Evolutionary conservation across 2,329 filamentous ascomycete genomes (phyloP).

Genomic region (Emergomyces pasteurianus): DNA sequence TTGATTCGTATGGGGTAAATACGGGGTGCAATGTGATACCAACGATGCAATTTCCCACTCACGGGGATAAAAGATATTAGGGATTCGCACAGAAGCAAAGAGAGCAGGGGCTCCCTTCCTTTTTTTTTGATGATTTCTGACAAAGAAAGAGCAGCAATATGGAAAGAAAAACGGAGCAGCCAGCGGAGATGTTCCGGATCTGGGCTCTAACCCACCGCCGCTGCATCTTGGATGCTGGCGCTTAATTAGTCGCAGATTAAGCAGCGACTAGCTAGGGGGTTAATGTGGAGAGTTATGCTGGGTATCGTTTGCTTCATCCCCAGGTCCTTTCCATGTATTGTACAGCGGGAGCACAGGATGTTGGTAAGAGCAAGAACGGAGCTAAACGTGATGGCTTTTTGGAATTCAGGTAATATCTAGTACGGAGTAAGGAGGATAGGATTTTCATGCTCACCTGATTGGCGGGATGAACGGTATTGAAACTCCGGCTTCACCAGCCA

Average conservation of each 20-base stretch:
- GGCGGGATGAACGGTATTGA: too few species aligned
- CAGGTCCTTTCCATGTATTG: not conserved
- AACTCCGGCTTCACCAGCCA: too few species aligned
- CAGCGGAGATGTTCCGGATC: not conserved
- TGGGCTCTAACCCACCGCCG: not conserved
- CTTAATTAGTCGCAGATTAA: not conserved
- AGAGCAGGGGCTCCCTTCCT: not conserved
- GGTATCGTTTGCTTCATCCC: not conserved
- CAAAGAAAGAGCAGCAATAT: not conserved
- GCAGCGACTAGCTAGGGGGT: not conserved
- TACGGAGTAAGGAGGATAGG: not conserved
- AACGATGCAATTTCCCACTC: not conserved
- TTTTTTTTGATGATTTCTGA: too few species aligned
- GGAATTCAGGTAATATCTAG: too few species aligned
- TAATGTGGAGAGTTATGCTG: not conserved
- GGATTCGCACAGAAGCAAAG: not conserved
- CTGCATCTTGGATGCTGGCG: not conserved
- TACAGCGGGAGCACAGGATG: not conserved
- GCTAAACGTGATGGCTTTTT: not conserved
- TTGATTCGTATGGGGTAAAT: not conserved
- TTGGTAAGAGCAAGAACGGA: not conserved
- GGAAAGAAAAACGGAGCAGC: not conserved
- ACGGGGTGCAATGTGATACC: not conserved
- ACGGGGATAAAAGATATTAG: too few species aligned
- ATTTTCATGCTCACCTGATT: not conserved